Conservation (phyloP, 768 basidiomycete genomes). For the Mycena pura region DNA sequence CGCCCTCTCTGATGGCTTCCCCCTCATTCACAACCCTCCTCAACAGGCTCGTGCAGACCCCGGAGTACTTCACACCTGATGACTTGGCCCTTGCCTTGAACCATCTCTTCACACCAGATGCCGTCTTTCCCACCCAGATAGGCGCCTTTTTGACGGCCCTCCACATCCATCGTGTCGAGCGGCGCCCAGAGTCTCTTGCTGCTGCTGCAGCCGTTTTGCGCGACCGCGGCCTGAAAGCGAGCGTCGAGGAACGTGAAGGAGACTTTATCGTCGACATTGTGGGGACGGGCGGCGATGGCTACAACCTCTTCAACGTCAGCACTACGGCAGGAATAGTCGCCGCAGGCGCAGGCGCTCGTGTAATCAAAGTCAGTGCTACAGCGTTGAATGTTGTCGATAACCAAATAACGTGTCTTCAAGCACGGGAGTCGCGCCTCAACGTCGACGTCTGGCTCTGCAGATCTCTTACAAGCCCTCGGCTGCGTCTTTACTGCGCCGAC, state of each 20-base stretch:
- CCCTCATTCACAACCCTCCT: slow-evolving; percentile 77
- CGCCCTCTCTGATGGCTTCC: slow-evolving; percentile 26
- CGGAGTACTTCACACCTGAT: slow-evolving; percentile 79
- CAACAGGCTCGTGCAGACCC: slow-evolving; percentile 78
- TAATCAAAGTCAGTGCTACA: slow-evolving; percentile 76
- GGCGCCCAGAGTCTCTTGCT: slow-evolving; percentile 76
- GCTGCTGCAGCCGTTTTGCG: slow-evolving; percentile 80
- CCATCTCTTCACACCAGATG: slow-evolving; percentile 72
- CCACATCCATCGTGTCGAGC: slow-evolving; percentile 80
- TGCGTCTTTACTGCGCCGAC: slow-evolving; percentile 76
- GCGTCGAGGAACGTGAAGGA: slow-evolving; percentile 59
- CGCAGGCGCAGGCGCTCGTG: slow-evolving; percentile 91
- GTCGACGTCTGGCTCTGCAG: slow-evolving; percentile 93
- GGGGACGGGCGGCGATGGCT: slow-evolving; percentile 93
- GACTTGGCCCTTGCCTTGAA: slow-evolving; percentile 79
- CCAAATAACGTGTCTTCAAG: slow-evolving; percentile 53
- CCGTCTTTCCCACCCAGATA: slow-evolving; percentile 74
- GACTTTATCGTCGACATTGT: slow-evolving; percentile 90
- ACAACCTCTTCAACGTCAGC: slow-evolving; percentile 96
- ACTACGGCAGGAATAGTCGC: slow-evolving; percentile 94
- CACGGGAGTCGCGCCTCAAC: slow-evolving; percentile 92
- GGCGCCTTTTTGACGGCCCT: slow-evolving; percentile 91
- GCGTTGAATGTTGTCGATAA: slow-evolving; percentile 6
- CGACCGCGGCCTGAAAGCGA: slow-evolving; percentile 68
- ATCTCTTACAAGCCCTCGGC: slow-evolving; percentile 84